phyloP scores from a whole-genome alignment of 495 filamentous ascomycete species.

The Clavariopsis aquatica region DNA sequence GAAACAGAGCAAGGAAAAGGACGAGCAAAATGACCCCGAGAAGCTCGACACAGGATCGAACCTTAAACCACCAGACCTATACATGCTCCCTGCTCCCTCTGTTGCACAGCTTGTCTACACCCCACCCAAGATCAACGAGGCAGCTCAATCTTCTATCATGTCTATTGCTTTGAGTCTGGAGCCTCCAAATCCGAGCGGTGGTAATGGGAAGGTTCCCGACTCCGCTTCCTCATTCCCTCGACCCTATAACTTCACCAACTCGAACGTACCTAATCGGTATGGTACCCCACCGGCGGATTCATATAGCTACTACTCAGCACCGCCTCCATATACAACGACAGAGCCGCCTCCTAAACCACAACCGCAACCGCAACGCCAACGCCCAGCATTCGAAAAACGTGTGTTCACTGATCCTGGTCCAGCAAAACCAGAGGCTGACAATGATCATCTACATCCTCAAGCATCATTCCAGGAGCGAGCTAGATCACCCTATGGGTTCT shows the following conservation, averaged over 20 bases:
- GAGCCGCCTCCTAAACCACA: neutral
- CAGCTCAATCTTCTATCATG: neutral
- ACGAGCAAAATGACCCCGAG: neutral
- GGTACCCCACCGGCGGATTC: neutral
- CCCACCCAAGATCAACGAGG: neutral
- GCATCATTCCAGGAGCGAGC: neutral
- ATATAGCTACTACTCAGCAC: neutral
- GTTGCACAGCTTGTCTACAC: constrained; percentile 4
- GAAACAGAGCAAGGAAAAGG: neutral
- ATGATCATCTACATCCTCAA: neutral
- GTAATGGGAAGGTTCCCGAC: neutral
- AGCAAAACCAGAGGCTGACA: neutral
- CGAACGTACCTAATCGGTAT: neutral
- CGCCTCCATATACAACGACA: neutral
- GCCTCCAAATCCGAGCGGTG: neutral
- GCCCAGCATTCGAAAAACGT: neutral
- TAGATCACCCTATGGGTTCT: constrained; percentile 2
- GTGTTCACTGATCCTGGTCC: constrained; percentile 5
- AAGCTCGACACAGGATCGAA: neutral
- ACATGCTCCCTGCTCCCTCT: constrained; percentile 7
- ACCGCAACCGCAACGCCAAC: neutral
- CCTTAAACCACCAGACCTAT: neutral
- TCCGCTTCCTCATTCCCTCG: neutral
- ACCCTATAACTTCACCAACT: neutral
- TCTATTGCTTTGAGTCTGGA: constrained; percentile 2